A percentile compares a stretch with the other conserved stretches of the same genome.
phyloP scores from a whole-genome alignment of 1,139 yeast genomes.

The Blastobotrys aristatus region DNA sequence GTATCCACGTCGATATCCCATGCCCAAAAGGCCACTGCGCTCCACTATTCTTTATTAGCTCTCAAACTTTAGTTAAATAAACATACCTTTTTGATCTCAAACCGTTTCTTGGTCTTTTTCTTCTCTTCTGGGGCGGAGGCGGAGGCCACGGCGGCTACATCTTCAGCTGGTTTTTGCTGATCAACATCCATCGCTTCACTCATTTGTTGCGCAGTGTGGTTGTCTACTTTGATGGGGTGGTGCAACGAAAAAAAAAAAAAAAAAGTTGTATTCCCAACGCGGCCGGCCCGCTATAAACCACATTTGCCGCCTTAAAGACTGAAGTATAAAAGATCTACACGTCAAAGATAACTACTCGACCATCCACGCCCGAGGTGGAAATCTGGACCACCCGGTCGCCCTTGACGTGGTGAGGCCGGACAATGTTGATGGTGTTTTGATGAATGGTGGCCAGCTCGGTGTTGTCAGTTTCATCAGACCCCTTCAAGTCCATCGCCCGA shows the following conservation, averaged over 20 bases:
- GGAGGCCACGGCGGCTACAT: slow-evolving; percentile 1
- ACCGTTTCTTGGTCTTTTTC: slow-evolving; percentile 43
- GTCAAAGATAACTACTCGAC: slow-evolving; percentile 68
- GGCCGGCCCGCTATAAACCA: background rate
- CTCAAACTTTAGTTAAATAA: slow-evolving; percentile 19
- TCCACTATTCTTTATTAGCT: too few species aligned
- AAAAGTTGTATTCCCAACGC: background rate
- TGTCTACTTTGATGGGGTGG: background rate
- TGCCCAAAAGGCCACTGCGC: slow-evolving; percentile 99
- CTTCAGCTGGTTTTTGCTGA: slow-evolving; percentile 13
- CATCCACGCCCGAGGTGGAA: slow-evolving; percentile 80
- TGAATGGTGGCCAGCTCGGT: slow-evolving; percentile 71
- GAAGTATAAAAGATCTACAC: slow-evolving; percentile 17
- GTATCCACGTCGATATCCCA: slow-evolving; percentile 97
- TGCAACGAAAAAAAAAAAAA: background rate
- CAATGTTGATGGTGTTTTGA: slow-evolving; percentile 79
- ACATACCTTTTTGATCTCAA: slow-evolving; percentile 56
- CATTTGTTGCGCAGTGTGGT: slow-evolving; percentile 20
- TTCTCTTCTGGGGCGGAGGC: background rate
- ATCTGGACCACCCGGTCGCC: slow-evolving; percentile 47
- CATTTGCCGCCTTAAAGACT: background rate
- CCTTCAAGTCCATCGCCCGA: slow-evolving; percentile 92
- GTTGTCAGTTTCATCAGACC: slow-evolving; percentile 53
- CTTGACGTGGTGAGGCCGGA: slow-evolving; percentile 46
- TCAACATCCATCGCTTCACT: slow-evolving; percentile 35